phyloP scores from a whole-genome alignment of 2,329 filamentous ascomycete genomes.

The Colletotrichum lupini region DNA sequence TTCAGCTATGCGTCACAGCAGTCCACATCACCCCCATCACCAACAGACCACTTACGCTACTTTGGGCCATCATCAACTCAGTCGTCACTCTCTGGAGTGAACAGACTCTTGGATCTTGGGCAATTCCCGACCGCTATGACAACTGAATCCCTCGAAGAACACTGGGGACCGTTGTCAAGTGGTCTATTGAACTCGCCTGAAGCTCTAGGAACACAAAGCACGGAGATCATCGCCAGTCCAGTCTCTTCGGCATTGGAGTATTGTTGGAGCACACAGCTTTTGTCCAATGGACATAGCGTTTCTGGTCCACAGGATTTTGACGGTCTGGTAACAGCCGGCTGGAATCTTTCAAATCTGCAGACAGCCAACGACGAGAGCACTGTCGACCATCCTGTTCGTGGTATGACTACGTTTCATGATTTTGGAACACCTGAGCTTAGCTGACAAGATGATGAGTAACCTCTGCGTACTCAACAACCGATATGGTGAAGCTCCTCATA shows the following conservation, averaged over 20 bases:
- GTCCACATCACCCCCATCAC: not conserved
- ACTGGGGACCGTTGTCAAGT: not conserved
- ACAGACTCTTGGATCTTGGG: not conserved
- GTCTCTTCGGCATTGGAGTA: not conserved
- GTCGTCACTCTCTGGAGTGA: not conserved
- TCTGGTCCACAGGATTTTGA: not conserved
- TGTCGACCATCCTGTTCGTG: not conserved
- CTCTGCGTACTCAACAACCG: not conserved
- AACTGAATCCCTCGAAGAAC: not conserved
- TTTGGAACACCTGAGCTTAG: not conserved
- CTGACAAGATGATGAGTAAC: not conserved
- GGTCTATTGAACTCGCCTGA: not conserved
- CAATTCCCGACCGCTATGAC: not conserved
- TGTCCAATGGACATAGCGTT: not conserved
- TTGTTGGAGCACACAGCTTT: not conserved
- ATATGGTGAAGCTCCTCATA: not conserved
- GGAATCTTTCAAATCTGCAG: not conserved
- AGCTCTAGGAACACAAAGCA: not conserved
- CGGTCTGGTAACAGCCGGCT: not conserved
- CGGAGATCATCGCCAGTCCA: not conserved
- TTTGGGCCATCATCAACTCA: no score
- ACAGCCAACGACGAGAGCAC: not conserved
- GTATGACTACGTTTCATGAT: not conserved
- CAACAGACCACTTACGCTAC: not conserved
- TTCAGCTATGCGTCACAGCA: not conserved